Percentiles rank a stretch among this genome's conserved stretches.
phyloP scores from a whole-genome alignment of 2,329 filamentous ascomycete genomes.

The Fusarium sp. region DNA sequence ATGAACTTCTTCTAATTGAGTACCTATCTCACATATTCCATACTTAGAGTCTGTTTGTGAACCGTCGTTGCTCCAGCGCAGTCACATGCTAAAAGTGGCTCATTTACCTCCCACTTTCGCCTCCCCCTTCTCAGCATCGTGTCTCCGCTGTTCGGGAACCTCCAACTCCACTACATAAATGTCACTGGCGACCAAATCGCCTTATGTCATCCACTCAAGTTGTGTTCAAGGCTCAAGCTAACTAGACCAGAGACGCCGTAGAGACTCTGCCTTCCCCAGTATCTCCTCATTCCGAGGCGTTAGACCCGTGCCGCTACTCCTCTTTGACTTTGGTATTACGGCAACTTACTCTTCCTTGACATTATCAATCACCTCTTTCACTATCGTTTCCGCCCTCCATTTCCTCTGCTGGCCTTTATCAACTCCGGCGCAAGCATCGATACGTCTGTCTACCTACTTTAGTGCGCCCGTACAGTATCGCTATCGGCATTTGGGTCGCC shows the following conservation, averaged over 20 bases:
- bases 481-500: conserved; percentile 22
- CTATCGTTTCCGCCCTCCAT: conserved; percentile 13
- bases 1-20: not conserved
- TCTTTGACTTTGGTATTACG: not conserved
- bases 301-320: conserved; percentile 16
- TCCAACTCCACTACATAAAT: conserved; percentile 41
- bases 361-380: conserved; percentile 12
- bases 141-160: conserved; percentile 30
- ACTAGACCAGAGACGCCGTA: conserved; percentile 18
- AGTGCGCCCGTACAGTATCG: conserved; percentile 31
- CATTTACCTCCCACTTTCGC: not conserved
- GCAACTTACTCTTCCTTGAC: conserved; percentile 14
- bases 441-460: conserved; percentile 9
- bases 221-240: conserved; percentile 9
- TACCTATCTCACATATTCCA: not conserved
- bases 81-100: conserved; percentile 43
- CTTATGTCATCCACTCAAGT: conserved; percentile 46
- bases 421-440: conserved; percentile 18
- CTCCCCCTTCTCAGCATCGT: conserved; percentile 13
- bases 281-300: conserved; percentile 43
- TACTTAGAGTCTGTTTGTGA: not conserved
- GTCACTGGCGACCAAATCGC: conserved; percentile 24
- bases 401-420: conserved; percentile 9
- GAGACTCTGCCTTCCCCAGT: conserved; percentile 34
- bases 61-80: conserved; percentile 25